Conservation (phyloP, 176 grass and related monocot genomes). For the Olyra latifolia region DNA sequence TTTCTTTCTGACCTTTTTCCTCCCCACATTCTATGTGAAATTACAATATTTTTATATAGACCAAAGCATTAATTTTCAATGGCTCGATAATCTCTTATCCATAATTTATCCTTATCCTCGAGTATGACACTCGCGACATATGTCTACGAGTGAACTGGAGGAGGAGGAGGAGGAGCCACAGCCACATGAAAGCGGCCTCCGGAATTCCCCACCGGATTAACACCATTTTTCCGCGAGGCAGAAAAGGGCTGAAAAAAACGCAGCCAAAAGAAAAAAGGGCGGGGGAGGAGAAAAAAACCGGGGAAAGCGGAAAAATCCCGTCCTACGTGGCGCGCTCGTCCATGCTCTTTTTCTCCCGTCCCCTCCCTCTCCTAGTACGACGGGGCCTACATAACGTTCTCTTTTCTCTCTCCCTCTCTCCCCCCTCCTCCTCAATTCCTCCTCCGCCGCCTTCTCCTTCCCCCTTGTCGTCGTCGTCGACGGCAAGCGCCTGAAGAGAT, state of each 20-base stretch:
- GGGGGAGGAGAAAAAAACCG: neutral
- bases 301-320: slow-evolving; percentile 44
- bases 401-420: neutral
- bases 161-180: slow-evolving; percentile 46
- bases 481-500: neutral
- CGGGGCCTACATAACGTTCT: slow-evolving; percentile 31
- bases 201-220: slow-evolving; percentile 29
- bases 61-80: no score
- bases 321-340: slow-evolving; percentile 61
- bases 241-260: neutral
- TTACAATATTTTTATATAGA: no score
- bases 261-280: neutral
- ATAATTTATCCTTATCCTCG: no score
- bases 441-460: neutral
- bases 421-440: neutral
- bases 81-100: no score
- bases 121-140: neutral
- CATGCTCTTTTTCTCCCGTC: slow-evolving; percentile 57
- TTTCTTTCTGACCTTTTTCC: no score
- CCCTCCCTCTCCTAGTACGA: slow-evolving; percentile 9
- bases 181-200: slow-evolving; percentile 77
- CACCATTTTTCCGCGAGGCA: neutral
- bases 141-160: slow-evolving; percentile 26
- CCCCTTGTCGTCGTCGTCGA: neutral
- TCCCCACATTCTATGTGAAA: no score